Conservation (phyloP, 495 filamentous ascomycete genomes). For the Xylaria longipes region DNA sequence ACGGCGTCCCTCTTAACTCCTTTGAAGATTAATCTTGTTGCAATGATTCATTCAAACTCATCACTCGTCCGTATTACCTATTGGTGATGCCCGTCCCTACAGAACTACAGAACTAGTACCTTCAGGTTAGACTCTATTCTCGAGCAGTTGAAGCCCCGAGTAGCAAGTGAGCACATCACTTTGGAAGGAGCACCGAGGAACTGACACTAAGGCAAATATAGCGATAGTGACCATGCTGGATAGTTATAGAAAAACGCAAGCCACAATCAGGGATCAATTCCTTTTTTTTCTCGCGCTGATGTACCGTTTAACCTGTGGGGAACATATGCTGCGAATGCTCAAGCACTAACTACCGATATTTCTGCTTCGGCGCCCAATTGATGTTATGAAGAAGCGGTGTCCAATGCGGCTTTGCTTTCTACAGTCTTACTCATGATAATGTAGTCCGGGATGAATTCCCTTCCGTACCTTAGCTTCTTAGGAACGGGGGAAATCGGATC, state of each 20-base stretch:
- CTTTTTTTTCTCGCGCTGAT: background rate
- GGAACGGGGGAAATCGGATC: slow-evolving; percentile 72
- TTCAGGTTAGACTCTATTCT: background rate
- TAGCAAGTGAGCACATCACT: background rate
- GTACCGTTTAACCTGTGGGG: too few species aligned
- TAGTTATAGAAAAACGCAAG: background rate
- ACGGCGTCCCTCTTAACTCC: too few species aligned
- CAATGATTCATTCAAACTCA: too few species aligned
- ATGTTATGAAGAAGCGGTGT: background rate
- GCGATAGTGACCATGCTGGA: background rate
- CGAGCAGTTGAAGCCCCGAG: background rate
- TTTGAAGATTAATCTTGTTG: too few species aligned
- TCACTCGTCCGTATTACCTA: too few species aligned
- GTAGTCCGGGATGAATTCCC: slow-evolving; percentile 69
- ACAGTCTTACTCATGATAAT: slow-evolving; percentile 72
- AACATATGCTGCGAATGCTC: background rate
- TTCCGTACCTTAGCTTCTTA: slow-evolving; percentile 67
- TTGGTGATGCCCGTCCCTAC: background rate
- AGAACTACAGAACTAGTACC: background rate
- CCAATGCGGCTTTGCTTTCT: background rate
- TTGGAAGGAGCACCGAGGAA: background rate
- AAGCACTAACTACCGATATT: background rate
- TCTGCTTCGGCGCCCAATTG: background rate
- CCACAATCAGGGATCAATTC: background rate
- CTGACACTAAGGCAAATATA: background rate